Conservation (phyloP, 2,329 filamentous ascomycete species). For the Aspergillus aculeatus region DNA sequence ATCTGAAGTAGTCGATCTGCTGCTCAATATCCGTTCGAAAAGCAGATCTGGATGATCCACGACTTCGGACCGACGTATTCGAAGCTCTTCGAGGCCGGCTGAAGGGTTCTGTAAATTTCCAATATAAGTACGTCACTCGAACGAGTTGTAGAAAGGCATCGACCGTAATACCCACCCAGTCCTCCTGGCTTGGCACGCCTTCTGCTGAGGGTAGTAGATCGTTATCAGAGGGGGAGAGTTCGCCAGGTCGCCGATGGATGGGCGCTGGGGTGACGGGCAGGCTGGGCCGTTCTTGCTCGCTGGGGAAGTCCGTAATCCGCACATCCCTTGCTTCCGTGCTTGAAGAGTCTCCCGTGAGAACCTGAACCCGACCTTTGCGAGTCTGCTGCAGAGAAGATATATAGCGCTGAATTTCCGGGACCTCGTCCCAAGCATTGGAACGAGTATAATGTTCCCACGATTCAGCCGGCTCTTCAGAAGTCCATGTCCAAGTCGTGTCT, state of each 20-base stretch:
- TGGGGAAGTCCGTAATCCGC: conserved; percentile 84
- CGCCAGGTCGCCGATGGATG: conserved; percentile 59
- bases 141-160: conserved; percentile 46
- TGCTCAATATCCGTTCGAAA: conserved; percentile 19
- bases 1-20: neutral
- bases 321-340: conserved; percentile 41
- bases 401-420: conserved; percentile 84
- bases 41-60: conserved; percentile 47
- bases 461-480: conserved; percentile 41
- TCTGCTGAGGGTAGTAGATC: conserved; percentile 68
- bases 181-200: conserved; percentile 80
- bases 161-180: conserved; percentile 81
- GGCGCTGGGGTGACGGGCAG: conserved; percentile 88
- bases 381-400: conserved; percentile 73
- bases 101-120: conserved; percentile 63
- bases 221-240: conserved; percentile 34
- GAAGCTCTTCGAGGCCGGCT: conserved; percentile 68
- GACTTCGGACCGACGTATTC: conserved; percentile 63
- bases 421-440: conserved; percentile 89
- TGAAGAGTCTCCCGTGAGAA: conserved; percentile 26
- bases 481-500: conserved; percentile 16
- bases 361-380: conserved; percentile 51
- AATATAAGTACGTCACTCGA: conserved; percentile 46
- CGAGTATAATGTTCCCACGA: conserved; percentile 73
- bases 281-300: conserved; percentile 76